Percentiles rank a stretch among this genome's conserved stretches.
Evolutionary conservation across 2,329 filamentous ascomycete species (phyloP).

Genomic region (Ceratocystis papillata): DNA sequence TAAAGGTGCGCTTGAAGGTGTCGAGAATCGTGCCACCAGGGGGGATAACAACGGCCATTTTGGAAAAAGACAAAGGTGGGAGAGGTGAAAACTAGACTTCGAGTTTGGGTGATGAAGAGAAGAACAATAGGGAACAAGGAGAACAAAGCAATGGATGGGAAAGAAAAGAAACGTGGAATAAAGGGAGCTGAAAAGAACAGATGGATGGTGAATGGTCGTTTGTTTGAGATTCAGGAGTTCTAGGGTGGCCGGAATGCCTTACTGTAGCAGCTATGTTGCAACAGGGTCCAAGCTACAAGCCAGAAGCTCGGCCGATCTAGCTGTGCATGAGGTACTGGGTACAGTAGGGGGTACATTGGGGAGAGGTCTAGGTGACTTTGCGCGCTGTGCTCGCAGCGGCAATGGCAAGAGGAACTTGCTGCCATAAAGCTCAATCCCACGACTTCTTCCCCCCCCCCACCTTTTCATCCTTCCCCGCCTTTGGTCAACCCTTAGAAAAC

Average conservation of each 20-base stretch:
- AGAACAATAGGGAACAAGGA: background rate
- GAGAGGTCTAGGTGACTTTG: too few species aligned
- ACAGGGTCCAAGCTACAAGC: constrained; percentile 1
- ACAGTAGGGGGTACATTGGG: too few species aligned
- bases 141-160: constrained; percentile 1
- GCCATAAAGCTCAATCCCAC: too few species aligned
- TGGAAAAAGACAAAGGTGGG: constrained; percentile 20
- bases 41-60: constrained; percentile 46
- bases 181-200: constrained; percentile 9
- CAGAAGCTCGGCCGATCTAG: background rate
- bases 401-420: too few species aligned
- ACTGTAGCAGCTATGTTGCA: background rate
- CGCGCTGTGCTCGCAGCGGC: too few species aligned
- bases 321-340: background rate
- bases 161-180: constrained; percentile 12
- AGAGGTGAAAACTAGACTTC: background rate
- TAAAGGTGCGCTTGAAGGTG: constrained; percentile 72
- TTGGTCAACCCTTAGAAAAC: background rate
- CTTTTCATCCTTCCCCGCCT: too few species aligned
- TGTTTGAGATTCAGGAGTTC: constrained; percentile 6
- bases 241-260: background rate
- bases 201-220: background rate
- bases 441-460: too few species aligned
- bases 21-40: constrained; percentile 72
- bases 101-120: background rate